Base-by-base conservation (phyloP, 2,329 filamentous ascomycete genomes). In the Dactylonectria macrodidyma region DNA sequence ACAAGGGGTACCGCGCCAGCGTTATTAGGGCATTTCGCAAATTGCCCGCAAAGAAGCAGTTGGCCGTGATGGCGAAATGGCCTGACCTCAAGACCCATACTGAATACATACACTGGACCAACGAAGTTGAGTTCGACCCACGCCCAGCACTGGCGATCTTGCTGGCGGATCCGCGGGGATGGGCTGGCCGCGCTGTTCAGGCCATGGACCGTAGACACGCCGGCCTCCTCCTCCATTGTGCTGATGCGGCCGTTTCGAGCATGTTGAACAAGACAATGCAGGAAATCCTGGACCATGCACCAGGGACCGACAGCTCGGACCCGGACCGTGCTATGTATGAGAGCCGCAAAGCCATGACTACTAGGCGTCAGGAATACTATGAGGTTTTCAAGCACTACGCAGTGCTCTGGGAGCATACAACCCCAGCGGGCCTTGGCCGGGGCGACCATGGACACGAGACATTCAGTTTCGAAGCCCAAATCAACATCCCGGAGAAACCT, bases 51-150 rank as follows among this genome's bases (percentile, higher is more conserved):
- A 7, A 16, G 14, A 48, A 51, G 46, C 41, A 58, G 34, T 36
- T 24, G 5, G 59, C 51, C n/a, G 56, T 66, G 6, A 19, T 66
- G 54, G 12, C 52, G 5, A 34, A 26, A 19, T 66, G 64, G 64
- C 52, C 58, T 3, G 24, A 19, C 11, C 60, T 65, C 26, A 33
- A 48, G 12, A 48, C n/a, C 0, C 50, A 56, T 12, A 24, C 44
- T 8, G 41, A 2, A 1, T 30, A 44, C 16, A 16, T 65, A 33
- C 48, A 16, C 19, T 2, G n/a, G 10, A 56, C 30, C 56, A n/a
- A n/a, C 14, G 33, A 22, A 14, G 7, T 38, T 12, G 57, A 65
- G 19, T 24, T 66, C 5, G 64, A 66, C 19, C 58, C 59, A 22
- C 59, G 59, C 4, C 51, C 59, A 4, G 24, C 56, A 2, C 10